phyloP scores from a whole-genome alignment of 2,329 filamentous ascomycete species.

The Alternaria hordeiaustralica region DNA sequence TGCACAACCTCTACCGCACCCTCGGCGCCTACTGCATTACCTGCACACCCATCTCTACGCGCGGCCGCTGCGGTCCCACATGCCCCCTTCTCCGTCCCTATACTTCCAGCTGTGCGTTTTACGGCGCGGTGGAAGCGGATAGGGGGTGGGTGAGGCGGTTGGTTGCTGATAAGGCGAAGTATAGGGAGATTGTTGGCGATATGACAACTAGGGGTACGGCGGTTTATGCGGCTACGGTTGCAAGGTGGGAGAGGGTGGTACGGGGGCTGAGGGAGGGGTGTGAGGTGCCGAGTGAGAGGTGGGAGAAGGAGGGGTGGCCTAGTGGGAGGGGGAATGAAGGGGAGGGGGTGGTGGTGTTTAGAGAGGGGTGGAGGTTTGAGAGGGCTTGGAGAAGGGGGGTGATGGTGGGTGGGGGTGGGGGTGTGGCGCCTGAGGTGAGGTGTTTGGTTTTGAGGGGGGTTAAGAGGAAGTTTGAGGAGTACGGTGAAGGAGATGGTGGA shows the following conservation, averaged over 20 bases:
- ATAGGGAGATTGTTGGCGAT: background rate
- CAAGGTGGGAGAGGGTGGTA: conserved; percentile 1
- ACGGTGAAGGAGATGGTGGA: background rate
- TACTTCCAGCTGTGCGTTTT: background rate
- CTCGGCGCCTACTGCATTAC: background rate
- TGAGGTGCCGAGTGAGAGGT: background rate
- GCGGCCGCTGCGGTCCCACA: background rate
- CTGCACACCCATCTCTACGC: background rate
- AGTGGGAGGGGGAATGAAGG: background rate
- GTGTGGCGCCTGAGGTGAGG: background rate
- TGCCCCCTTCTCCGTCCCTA: background rate
- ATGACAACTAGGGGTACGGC: background rate
- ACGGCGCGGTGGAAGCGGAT: background rate
- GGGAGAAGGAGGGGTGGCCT: background rate
- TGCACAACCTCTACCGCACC: background rate
- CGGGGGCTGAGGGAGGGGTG: background rate
- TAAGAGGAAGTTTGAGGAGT: background rate
- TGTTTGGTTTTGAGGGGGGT: background rate
- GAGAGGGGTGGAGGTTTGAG: background rate
- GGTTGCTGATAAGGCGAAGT: background rate
- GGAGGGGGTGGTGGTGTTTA: background rate
- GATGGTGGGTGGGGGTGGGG: background rate
- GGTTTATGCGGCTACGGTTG: background rate
- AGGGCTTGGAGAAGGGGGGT: background rate
- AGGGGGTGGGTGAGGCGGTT: background rate